Percentiles rank a stretch among this genome's conserved stretches.
Evolutionary conservation across 345 rosid species (phyloP).

Genomic region (Gossypium ekmanianum): DNA sequence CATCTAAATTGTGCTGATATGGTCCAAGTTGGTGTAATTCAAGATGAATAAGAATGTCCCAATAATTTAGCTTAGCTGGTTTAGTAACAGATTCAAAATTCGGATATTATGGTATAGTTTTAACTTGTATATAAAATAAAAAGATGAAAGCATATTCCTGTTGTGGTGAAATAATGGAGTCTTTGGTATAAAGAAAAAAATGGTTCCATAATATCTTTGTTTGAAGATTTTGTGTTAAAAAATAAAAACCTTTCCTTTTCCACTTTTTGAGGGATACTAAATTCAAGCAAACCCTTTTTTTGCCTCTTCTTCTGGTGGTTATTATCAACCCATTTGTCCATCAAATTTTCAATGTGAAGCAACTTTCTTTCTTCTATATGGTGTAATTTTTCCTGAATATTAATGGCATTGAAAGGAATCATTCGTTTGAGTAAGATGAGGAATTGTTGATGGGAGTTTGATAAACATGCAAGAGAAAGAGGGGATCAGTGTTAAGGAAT

Average conservation of each 20-base stretch:
- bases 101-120: too few relatives aligned
- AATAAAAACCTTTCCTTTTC: not conserved
- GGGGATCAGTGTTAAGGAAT: not conserved
- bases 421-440: not conserved
- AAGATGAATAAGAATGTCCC: not conserved
- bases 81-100: too few relatives aligned
- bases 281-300: not conserved
- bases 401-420: not conserved
- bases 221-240: constrained; percentile 11
- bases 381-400: not conserved
- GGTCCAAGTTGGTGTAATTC: not conserved
- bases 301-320: not conserved
- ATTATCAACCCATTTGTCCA: constrained; percentile 11
- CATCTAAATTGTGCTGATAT: not conserved
- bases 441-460: not conserved
- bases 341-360: not conserved
- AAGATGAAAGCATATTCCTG: constrained; percentile 19
- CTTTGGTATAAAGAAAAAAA: not conserved
- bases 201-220: constrained; percentile 15
- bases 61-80: too few relatives aligned
- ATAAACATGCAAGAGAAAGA: not conserved
- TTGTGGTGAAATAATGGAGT: constrained; percentile 9
- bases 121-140: not conserved
- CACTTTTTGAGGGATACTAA: constrained; percentile 10
- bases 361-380: not conserved